Conservation (phyloP, 169 alveolate genomes). For the Cryptosporidium andersoni region DNA sequence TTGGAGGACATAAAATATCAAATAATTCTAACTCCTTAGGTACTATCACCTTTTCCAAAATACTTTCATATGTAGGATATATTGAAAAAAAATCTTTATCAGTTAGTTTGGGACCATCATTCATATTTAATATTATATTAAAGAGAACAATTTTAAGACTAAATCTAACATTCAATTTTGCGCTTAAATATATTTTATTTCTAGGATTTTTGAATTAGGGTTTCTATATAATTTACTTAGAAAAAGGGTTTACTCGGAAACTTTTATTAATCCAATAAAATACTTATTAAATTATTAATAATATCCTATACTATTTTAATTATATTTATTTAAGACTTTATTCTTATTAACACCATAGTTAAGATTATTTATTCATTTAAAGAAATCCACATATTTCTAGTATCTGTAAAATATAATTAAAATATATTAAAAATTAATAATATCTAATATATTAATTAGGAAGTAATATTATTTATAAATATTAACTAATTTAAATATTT, state of each 20-base stretch:
- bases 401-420: too few relatives aligned
- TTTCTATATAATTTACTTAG: neutral
- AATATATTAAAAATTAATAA: too few relatives aligned
- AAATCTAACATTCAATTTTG: neutral
- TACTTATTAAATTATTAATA: too few relatives aligned
- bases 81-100: constrained; percentile 28
- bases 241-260: neutral
- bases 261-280: too few relatives aligned
- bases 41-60: constrained; percentile 18
- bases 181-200: neutral
- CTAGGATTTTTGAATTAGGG: neutral
- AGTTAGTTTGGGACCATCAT: constrained; percentile 20
- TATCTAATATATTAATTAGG: too few relatives aligned
- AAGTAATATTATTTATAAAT: too few relatives aligned
- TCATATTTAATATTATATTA: constrained; percentile 7
- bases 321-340: too few relatives aligned
- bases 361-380: too few relatives aligned
- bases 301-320: too few relatives aligned
- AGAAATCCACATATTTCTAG: too few relatives aligned
- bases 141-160: neutral
- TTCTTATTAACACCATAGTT: too few relatives aligned
- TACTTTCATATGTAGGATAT: constrained; percentile 24
- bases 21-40: constrained; percentile 42
- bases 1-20: constrained; percentile 56
- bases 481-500: too few relatives aligned